phyloP scores from a whole-genome alignment of 208 protist species.

The Acanthamoeba lugdunensis region DNA sequence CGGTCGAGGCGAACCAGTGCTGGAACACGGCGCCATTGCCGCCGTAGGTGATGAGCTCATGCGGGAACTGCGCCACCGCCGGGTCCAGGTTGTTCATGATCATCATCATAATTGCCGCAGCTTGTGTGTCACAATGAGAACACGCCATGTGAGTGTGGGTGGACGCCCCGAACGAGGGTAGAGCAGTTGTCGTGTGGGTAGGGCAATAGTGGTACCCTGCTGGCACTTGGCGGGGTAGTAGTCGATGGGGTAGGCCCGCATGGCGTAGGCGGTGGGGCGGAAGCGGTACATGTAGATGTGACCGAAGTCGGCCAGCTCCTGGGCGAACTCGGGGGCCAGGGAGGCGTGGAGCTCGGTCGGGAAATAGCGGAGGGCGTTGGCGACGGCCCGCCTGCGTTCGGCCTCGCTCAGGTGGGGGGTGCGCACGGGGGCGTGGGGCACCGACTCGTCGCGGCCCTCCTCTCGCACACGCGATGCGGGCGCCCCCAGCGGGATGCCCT shows the following conservation, averaged over 20 bases:
- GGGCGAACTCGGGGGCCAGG: slow-evolving; percentile 88
- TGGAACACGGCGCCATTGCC: slow-evolving; percentile 90
- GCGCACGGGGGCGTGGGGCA: slow-evolving; percentile 86
- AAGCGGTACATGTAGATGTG: slow-evolving; percentile 93
- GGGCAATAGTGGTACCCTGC: slow-evolving; percentile 49
- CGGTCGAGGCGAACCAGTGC: slow-evolving; percentile 84
- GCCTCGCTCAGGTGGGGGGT: slow-evolving; percentile 75
- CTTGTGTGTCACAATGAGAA: slow-evolving; percentile 69
- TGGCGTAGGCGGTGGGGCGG: slow-evolving; percentile 87
- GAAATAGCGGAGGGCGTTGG: slow-evolving; percentile 90
- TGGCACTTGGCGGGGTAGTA: slow-evolving; percentile 83
- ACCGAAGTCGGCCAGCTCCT: slow-evolving; percentile 88
- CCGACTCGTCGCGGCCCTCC: slow-evolving; percentile 65
- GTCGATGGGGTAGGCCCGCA: slow-evolving; percentile 86
- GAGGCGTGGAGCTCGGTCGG: slow-evolving; percentile 81
- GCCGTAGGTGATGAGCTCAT: slow-evolving; percentile 92
- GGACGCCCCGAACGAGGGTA: background rate
- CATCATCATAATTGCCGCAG: slow-evolving; percentile 91
- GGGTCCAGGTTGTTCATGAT: slow-evolving; percentile 92
- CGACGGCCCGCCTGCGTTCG: slow-evolving; percentile 82
- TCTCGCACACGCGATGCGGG: background rate
- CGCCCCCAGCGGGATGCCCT: slow-evolving; percentile 55
- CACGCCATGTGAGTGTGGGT: background rate
- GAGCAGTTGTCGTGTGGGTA: background rate
- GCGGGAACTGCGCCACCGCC: slow-evolving; percentile 90